Evolutionary conservation across 768 basidiomycete genomes (phyloP), one percentile per base, ranked within the genome.

Genomic region (Trametes maxima): DNA sequence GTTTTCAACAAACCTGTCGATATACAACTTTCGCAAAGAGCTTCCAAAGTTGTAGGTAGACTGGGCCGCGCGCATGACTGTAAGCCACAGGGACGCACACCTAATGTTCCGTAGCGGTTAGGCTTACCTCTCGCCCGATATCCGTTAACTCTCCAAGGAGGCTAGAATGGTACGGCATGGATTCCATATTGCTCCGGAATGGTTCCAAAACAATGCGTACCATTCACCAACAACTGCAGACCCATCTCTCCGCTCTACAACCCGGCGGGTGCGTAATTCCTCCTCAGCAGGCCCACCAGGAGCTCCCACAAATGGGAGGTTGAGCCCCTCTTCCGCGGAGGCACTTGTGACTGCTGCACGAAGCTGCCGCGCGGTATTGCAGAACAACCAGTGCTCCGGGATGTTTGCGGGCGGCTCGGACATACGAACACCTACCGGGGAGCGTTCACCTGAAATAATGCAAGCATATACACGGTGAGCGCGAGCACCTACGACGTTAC

Each of bases 91-190:
- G 39, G 2, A 6, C 36, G 5, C 21, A 13, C 11, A 37, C 13
- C 37, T 33, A 33, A 6, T 3, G 13, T 22, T 10, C 11, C 55
- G 39, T 45, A 54, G 36, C 35, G 28, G 22, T 12, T 11, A 39
- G 14, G 61, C 74, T 5, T 71, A 88, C 88, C 78, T 85, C 78
- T 68, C 86, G 79, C 37, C 90, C 90, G 4, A 87, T 62, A 67
- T 92, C 87, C 8, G 88, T 88, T 57, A 90, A 70, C 67, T 89
- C 87, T 28, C 90, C 90, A 19, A 91, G 73, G 53, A 92, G 74
- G 71, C 90, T 90, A 60, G 3, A 43, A 5, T 2, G 8, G 16
- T 10, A 5, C 50, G 63, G 56, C 43, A 56, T 39, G 25, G 7
- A 10, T 6, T 50, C 19, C 17, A 42, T 24, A 44, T 40, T 37